A percentile compares a stretch with the other conserved stretches of the same genome.
phyloP scores from a whole-genome alignment of 495 filamentous ascomycete genomes.

The Penicillium mononematosum region DNA sequence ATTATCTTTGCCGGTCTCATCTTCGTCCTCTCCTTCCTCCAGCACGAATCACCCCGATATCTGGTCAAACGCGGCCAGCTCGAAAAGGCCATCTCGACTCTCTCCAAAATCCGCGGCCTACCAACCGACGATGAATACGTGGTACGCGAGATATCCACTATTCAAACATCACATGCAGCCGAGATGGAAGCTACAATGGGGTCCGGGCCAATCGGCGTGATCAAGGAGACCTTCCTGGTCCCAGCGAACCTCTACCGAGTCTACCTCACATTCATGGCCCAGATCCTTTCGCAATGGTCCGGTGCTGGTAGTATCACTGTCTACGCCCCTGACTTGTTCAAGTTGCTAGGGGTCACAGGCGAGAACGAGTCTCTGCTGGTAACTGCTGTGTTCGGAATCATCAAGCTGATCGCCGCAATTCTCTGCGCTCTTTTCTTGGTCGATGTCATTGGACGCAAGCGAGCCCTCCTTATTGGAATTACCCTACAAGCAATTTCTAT shows the following conservation, averaged over 20 bases:
- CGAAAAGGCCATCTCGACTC: slow-evolving; percentile 50
- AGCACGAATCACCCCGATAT: slow-evolving; percentile 64
- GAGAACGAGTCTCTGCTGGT: slow-evolving; percentile 61
- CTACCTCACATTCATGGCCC: slow-evolving; percentile 56
- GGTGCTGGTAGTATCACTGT: slow-evolving; percentile 66
- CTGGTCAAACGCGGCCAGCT: slow-evolving; percentile 55
- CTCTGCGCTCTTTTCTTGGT: slow-evolving; percentile 70
- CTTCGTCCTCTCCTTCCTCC: slow-evolving; percentile 60
- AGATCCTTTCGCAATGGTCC: slow-evolving; percentile 68
- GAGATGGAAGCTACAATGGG: slow-evolving; percentile 65
- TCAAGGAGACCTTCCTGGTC: slow-evolving; percentile 60
- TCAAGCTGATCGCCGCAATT: slow-evolving; percentile 64
- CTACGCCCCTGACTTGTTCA: slow-evolving; percentile 66
- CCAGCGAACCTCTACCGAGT: slow-evolving; percentile 64
- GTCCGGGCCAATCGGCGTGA: slow-evolving; percentile 49
- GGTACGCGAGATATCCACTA: slow-evolving; percentile 60
- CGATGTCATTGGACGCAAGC: slow-evolving; percentile 71
- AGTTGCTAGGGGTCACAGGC: slow-evolving; percentile 60
- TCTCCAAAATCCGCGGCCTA: slow-evolving; percentile 42
- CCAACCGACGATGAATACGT: slow-evolving; percentile 46
- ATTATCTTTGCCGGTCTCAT: slow-evolving; percentile 72
- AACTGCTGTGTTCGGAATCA: slow-evolving; percentile 67
- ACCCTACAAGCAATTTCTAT: slow-evolving; percentile 60
- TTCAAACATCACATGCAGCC: slow-evolving; percentile 63
- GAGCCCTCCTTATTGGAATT: slow-evolving; percentile 64